Conservation (phyloP, 2,329 filamentous ascomycete species). For the Neofusicoccum ribis region DNA sequence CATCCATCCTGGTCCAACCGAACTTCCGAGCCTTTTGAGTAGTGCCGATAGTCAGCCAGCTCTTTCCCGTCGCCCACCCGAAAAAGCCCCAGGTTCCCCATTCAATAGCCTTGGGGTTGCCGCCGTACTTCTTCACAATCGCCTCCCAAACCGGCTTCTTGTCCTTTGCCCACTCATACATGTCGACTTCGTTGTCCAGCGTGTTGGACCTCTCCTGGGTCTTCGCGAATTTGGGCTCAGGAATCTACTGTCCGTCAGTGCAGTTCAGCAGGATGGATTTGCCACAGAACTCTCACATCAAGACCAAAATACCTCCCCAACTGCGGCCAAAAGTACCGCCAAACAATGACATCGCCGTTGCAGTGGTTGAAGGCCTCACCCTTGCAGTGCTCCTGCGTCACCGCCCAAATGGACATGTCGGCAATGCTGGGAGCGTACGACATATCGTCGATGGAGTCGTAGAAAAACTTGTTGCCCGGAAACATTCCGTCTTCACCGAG, state of each 20-base stretch:
- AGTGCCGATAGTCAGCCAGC: constrained; percentile 5
- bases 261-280: background rate
- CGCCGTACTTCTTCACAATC: constrained; percentile 5
- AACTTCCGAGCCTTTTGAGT: background rate
- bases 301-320: background rate
- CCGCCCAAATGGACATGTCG: constrained; percentile 41
- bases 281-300: background rate
- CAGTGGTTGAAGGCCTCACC: constrained; percentile 46
- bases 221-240: background rate
- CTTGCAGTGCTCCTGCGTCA: constrained; percentile 30
- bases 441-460: constrained; percentile 36
- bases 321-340: constrained; percentile 6
- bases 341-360: constrained; percentile 13
- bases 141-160: constrained; percentile 5
- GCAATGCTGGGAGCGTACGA: constrained; percentile 39
- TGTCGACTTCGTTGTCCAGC: constrained; percentile 11
- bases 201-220: background rate
- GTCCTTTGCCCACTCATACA: constrained; percentile 1
- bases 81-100: constrained; percentile 13
- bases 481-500: constrained; percentile 36
- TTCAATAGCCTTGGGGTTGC: background rate
- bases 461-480: constrained; percentile 37
- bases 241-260: background rate
- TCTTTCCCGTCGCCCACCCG: constrained; percentile 4
- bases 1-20: background rate